These are phyloP conservation scores for Phaeotremella skinneri DNA, from an alignment of 768 basidiomycete genomes.

Conservation along the genomic window DNA sequence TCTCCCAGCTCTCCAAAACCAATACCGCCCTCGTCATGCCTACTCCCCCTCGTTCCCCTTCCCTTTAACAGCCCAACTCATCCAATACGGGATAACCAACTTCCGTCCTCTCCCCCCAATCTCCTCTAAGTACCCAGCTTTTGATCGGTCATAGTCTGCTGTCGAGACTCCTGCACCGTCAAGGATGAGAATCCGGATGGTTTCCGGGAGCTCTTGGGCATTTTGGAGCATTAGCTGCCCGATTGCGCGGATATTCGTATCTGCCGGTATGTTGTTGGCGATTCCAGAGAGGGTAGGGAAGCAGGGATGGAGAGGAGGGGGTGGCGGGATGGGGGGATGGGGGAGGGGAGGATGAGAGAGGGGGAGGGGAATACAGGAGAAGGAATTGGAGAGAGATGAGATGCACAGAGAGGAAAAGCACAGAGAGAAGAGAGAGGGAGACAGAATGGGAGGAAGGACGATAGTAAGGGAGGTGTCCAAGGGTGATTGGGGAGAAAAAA, in stretches of 20 bases:
- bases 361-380: too few relatives aligned
- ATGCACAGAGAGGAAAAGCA: too few relatives aligned
- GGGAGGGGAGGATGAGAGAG: too few relatives aligned
- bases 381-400: too few relatives aligned
- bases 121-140: conserved; percentile 2
- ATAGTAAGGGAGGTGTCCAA: too few relatives aligned
- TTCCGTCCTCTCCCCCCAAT: background rate
- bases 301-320: too few relatives aligned
- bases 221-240: background rate
- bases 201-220: background rate
- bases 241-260: background rate
- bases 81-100: conserved; percentile 9
- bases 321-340: too few relatives aligned
- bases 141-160: background rate
- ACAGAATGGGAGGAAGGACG: too few relatives aligned
- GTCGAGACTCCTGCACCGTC: background rate
- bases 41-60: background rate
- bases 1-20: too few relatives aligned
- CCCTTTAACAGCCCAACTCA: conserved; percentile 7
- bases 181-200: background rate
- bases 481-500: too few relatives aligned
- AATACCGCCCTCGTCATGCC: background rate
- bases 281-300: background rate
- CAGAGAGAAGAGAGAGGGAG: too few relatives aligned
- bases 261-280: background rate